A percentile compares a stretch with the other conserved stretches of the same genome.
Conservation (phyloP, 148 eudicot species). For the Rhododendron griersonianum region DNA sequence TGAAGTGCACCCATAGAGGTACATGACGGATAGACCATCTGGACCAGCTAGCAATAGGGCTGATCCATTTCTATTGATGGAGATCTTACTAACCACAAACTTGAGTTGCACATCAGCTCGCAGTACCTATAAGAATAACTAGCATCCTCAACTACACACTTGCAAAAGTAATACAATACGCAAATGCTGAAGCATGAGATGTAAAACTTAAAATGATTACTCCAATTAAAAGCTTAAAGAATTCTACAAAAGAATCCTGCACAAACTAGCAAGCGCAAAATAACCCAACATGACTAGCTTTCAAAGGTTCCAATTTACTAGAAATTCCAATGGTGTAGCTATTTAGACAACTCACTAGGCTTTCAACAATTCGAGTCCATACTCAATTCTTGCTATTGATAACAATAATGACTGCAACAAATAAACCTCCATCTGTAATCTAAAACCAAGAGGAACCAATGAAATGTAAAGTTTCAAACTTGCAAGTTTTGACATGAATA, state of each 20-base stretch:
- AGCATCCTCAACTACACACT: constrained; percentile 10
- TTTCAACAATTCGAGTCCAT: neutral
- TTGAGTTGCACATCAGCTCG: constrained; percentile 52
- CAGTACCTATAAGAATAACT: constrained; percentile 51
- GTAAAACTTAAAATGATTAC: neutral
- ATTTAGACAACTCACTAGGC: neutral
- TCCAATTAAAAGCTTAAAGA: neutral
- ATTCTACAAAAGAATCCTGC: neutral
- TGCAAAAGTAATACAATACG: neutral
- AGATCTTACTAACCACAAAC: constrained; percentile 58
- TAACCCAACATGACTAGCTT: neutral
- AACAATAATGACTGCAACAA: neutral
- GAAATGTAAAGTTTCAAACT: neutral
- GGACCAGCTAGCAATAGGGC: constrained; percentile 67
- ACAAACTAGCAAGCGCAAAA: neutral
- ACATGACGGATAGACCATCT: constrained; percentile 63
- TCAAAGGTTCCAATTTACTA: neutral
- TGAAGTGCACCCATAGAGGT: constrained; percentile 64
- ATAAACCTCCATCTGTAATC: neutral
- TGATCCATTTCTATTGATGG: constrained; percentile 77
- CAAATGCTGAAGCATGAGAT: neutral
- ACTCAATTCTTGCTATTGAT: neutral
- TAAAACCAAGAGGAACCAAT: neutral
- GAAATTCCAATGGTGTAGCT: neutral
- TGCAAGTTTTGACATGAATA: neutral